Evolutionary conservation across 2,329 filamentous ascomycete genomes (phyloP), one percentile per base, ranked within the genome.

Genomic region (Trichoderma sp.): DNA sequence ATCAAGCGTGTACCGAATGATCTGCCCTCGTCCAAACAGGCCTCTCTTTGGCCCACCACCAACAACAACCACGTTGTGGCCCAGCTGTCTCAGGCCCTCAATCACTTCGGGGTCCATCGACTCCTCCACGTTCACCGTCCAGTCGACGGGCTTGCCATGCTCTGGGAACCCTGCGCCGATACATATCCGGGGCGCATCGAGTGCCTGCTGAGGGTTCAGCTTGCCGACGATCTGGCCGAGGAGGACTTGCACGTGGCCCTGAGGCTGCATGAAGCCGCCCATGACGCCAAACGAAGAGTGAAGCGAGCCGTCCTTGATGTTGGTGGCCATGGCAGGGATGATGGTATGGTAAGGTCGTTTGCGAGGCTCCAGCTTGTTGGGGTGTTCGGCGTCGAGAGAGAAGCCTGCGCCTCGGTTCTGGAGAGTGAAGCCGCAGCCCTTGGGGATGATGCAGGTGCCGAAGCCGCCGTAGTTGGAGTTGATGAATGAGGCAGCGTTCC

Each of bases 211-310:
- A 0, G 95, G 94, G 74, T 91, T 92, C 68, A 94, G 86, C 2
- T 90, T 90, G 76, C 95, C 97, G 0, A 94, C 89, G 0, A 97
- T 82, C 88, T 97, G 95, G 75, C 97, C 97, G 2, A 98, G 85
- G 11, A 99, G 83, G 0, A 97, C 94, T 81, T 98, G 96, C 0
- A 98, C 91, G 73, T 98, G 96, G 26, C 95, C 96, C 82, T 98
- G 96, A 0, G 96, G 96, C 83, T 99, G 96, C 93, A 98, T 98
- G 82, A 97, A 98, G 3, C 94, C 95, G 67, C 96, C 96, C 96
- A 98, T 98, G 73, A 98, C 95, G 68, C 96, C 96, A 77, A 95
- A 98, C 3, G 97, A 92, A 4, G 90, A 92, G 80, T 97, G 93
- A 71, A 98, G 83, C 63, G 88, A 91, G 30, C 89, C 89, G 76